Conservation (phyloP, 495 filamentous ascomycete species). For the Rhypophila decipiens region DNA sequence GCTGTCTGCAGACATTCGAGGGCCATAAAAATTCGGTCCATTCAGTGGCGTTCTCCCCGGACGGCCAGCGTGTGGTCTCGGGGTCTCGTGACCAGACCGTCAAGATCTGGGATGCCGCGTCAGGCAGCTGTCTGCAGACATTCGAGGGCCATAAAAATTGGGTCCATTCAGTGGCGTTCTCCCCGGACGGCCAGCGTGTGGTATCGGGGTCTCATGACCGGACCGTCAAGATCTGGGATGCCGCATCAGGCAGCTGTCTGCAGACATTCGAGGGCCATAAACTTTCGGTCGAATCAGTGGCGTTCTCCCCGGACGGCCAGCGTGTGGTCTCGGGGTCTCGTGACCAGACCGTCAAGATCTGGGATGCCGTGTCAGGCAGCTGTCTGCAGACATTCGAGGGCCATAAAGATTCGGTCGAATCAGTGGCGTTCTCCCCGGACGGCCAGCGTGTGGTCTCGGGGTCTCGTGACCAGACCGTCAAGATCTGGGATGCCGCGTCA, state of each 20-base stretch:
- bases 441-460: slow-evolving; percentile 2
- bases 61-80: slow-evolving; percentile 66
- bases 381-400: slow-evolving; percentile 3
- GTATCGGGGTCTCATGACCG: slow-evolving; percentile 81
- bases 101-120: slow-evolving; percentile 87
- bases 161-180: slow-evolving; percentile 13
- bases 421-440: slow-evolving; percentile 1
- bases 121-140: slow-evolving; percentile 71
- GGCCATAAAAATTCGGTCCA: slow-evolving; percentile 3
- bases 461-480: neutral
- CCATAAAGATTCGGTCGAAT: neutral
- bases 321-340: neutral
- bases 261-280: slow-evolving; percentile 2
- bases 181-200: slow-evolving; percentile 50
- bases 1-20: slow-evolving; percentile 7
- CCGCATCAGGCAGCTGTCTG: slow-evolving; percentile 1
- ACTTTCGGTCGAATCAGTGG: neutral
- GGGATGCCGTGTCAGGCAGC: slow-evolving; percentile 1
- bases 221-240: slow-evolving; percentile 36
- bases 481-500: slow-evolving; percentile 4
- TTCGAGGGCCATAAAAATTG: slow-evolving; percentile 62
- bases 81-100: slow-evolving; percentile 81
- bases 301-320: slow-evolving; percentile 4
- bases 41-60: slow-evolving; percentile 6
- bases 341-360: slow-evolving; percentile 3